A percentile compares a stretch with the other conserved stretches of the same genome.
These are phyloP conservation scores for Candida maesae DNA, from an alignment of 805 yeast genomes.

Conservation along the genomic window DNA sequence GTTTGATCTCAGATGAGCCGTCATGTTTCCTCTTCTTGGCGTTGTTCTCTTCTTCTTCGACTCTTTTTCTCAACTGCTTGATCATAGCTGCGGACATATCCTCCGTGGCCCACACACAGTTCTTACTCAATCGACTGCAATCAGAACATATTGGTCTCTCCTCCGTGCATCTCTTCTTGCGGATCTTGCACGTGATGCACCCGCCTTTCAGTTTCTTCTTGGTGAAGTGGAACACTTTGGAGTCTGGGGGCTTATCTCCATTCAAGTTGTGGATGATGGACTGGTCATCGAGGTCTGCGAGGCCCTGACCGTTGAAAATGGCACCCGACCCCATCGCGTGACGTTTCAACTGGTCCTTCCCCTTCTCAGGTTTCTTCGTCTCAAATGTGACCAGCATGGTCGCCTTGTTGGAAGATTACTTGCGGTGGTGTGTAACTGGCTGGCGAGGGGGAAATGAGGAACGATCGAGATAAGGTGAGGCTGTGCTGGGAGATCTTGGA, in stretches of 20 bases:
- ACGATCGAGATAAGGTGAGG: not conserved
- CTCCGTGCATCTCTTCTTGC: constrained; percentile 77
- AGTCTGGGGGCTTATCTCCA: constrained; percentile 16
- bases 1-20: too few relatives aligned
- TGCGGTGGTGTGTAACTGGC: too few relatives aligned
- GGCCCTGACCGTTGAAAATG: too few relatives aligned
- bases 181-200: constrained; percentile 62
- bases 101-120: constrained; percentile 68
- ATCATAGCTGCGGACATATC: constrained; percentile 29
- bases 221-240: constrained; percentile 23
- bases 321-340: not conserved
- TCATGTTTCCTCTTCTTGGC: constrained; percentile 9
- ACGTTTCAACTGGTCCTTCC: not conserved
- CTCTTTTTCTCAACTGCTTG: constrained; percentile 26
- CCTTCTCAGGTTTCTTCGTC: constrained; percentile 16
- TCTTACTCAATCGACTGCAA: constrained; percentile 58
- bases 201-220: constrained; percentile 51
- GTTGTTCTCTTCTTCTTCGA: constrained; percentile 24
- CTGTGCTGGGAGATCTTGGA: too few relatives aligned
- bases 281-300: constrained; percentile 6
- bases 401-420: too few relatives aligned
- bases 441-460: not conserved
- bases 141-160: constrained; percentile 64
- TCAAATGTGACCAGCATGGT: constrained; percentile 27
- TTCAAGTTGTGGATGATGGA: constrained; percentile 21